phyloP scores from a whole-genome alignment of 2,329 filamentous ascomycete genomes.

The Colletotrichum horii region DNA sequence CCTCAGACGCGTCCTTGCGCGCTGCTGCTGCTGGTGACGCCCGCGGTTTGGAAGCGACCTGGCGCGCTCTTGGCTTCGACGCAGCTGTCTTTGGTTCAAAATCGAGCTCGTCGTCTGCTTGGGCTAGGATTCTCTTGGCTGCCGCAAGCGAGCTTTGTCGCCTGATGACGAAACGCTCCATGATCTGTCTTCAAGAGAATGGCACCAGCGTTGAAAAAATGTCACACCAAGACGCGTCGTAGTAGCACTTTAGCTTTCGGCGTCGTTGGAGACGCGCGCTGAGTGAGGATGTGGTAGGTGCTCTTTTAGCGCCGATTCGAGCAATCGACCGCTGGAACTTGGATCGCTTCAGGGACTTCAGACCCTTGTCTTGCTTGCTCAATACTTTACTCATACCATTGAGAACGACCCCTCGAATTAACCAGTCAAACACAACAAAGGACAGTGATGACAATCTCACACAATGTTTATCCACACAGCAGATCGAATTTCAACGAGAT shows the following conservation, averaged over 20 bases:
- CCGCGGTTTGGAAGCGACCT: not conserved
- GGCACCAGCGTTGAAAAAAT: not conserved
- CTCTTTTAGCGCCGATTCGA: conserved; percentile 11
- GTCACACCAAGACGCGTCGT: not conserved
- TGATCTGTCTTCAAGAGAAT: not conserved
- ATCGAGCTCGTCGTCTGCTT: conserved; percentile 9
- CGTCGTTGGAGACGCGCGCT: not conserved
- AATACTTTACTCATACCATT: not conserved
- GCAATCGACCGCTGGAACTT: not conserved
- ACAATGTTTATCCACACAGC: too few species aligned
- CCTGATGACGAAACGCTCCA: conserved; percentile 1
- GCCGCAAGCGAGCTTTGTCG: conserved; percentile 21
- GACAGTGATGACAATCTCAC: too few species aligned
- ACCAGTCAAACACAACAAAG: too few species aligned
- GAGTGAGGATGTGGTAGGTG: not conserved
- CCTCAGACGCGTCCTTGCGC: conserved; percentile 15
- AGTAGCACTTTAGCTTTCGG: not conserved
- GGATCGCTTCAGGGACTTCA: not conserved
- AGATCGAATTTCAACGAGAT: too few species aligned
- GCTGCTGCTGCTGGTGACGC: not conserved
- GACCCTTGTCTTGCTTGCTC: not conserved
- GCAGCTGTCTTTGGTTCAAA: not conserved
- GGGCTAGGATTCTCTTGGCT: conserved; percentile 5
- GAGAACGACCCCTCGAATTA: not conserved
- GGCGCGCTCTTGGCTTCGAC: not conserved